Evolutionary conservation across 352 stramenopile species (phyloP).

Genomic region (Vaucheria bursata): DNA sequence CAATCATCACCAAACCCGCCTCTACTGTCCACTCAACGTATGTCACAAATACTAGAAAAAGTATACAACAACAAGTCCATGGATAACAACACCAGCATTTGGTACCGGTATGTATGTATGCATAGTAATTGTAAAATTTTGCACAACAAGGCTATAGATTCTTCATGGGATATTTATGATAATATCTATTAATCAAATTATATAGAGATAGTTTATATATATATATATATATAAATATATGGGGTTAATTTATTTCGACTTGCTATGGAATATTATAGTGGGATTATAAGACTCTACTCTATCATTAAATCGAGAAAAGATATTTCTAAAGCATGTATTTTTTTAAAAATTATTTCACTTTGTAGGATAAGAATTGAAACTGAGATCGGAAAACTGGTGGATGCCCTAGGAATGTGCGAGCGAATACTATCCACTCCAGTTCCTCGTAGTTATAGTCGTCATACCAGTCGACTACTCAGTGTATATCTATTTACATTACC

Average conservation of each 20-base stretch:
- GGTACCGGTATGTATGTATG: background rate
- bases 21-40: conserved; percentile 5
- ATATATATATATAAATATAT: background rate
- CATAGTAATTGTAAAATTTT: no score
- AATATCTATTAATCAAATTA: no score
- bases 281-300: no score
- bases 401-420: conserved; percentile 44
- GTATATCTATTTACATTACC: conserved; percentile 45
- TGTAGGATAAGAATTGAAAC: conserved; percentile 28
- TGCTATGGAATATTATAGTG: no score
- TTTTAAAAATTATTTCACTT: no score
- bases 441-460: conserved; percentile 35
- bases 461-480: background rate
- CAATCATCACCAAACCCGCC: conserved; percentile 28
- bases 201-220: no score
- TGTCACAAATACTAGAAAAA: conserved; percentile 8
- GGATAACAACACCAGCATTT: background rate
- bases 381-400: conserved; percentile 17
- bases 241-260: background rate
- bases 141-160: no score
- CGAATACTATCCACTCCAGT: conserved; percentile 46
- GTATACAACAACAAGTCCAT: background rate
- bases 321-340: no score
- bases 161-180: no score
- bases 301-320: no score